Conservation (phyloP, 1,284 basidiomycete genomes). For the Boletus hoseneyae region DNA sequence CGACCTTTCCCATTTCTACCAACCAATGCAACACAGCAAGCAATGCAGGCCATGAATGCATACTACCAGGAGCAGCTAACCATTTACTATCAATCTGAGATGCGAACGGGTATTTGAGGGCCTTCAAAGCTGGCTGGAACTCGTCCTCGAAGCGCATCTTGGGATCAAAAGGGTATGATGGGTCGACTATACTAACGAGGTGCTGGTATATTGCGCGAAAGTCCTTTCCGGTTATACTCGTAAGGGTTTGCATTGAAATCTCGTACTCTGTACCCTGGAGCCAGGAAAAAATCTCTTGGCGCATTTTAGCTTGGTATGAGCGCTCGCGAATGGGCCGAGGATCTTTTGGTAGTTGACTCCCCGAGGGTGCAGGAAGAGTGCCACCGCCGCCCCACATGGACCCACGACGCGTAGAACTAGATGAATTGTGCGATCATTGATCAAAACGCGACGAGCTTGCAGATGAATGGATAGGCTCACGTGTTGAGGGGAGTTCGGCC, state of each 20-base stretch:
- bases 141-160: conserved; percentile 76
- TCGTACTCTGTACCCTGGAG: conserved; percentile 63
- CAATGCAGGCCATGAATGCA: conserved; percentile 80
- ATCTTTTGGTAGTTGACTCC: conserved; percentile 60
- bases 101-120: conserved; percentile 73
- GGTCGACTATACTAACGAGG: conserved; percentile 71
- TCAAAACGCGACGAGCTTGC: conserved; percentile 1
- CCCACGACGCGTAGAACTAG: conserved; percentile 60
- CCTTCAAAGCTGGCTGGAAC: conserved; percentile 68
- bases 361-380: conserved; percentile 43
- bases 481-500: conserved; percentile 73
- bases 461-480: conserved; percentile 40
- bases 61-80: conserved; percentile 79
- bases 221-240: conserved; percentile 77
- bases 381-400: conserved; percentile 60
- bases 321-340: conserved; percentile 71
- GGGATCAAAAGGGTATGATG: conserved; percentile 54
- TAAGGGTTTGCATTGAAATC: conserved; percentile 60
- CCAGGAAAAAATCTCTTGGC: conserved; percentile 70
- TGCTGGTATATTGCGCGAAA: conserved; percentile 80
- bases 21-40: conserved; percentile 87
- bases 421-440: conserved; percentile 4
- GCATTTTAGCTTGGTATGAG: conserved; percentile 68
- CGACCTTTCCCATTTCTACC: conserved; percentile 74
- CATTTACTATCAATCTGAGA: conserved; percentile 76